phyloP scores from a whole-genome alignment of 2,329 filamentous ascomycete species.

The Akanthomyces lecanii region DNA sequence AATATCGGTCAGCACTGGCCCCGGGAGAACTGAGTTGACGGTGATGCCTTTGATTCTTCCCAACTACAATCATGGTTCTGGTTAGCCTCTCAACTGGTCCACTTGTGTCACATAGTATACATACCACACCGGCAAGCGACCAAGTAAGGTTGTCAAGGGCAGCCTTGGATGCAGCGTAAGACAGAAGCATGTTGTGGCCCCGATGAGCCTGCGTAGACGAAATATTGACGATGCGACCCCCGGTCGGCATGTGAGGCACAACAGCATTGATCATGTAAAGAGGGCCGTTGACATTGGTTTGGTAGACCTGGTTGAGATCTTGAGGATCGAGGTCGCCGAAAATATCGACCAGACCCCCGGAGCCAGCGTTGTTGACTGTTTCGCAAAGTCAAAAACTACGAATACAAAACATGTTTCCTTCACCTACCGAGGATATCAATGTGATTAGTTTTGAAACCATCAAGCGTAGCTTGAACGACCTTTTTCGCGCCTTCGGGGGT shows the following conservation, averaged over 20 bases:
- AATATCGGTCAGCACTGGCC: slow-evolving; percentile 35
- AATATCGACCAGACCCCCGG: slow-evolving; percentile 20
- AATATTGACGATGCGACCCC: slow-evolving; percentile 25
- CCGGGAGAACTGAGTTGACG: slow-evolving; percentile 39
- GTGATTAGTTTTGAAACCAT: slow-evolving; percentile 30
- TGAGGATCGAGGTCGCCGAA: slow-evolving; percentile 24
- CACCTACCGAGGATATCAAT: slow-evolving; percentile 38
- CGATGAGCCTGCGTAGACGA: slow-evolving; percentile 21
- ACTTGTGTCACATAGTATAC: background rate
- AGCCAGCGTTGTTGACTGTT: slow-evolving; percentile 38
- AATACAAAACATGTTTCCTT: background rate
- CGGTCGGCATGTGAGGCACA: slow-evolving; percentile 33
- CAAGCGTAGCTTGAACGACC: slow-evolving; percentile 33
- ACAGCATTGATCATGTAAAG: slow-evolving; percentile 33
- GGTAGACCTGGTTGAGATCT: slow-evolving; percentile 28
- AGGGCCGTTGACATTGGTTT: slow-evolving; percentile 32
- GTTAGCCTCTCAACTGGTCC: background rate
- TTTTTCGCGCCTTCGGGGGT: slow-evolving; percentile 28
- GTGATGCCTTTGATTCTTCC: slow-evolving; percentile 38
- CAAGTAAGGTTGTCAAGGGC: slow-evolving; percentile 33
- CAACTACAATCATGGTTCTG: slow-evolving; percentile 22
- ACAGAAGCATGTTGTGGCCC: slow-evolving; percentile 17
- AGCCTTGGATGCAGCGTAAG: slow-evolving; percentile 28
- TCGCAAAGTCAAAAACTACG: background rate
- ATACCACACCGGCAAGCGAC: slow-evolving; percentile 31